Percentiles rank a stretch among this genome's conserved stretches.
phyloP scores from a whole-genome alignment of 768 basidiomycete genomes.

The Russula ochroleuca region DNA sequence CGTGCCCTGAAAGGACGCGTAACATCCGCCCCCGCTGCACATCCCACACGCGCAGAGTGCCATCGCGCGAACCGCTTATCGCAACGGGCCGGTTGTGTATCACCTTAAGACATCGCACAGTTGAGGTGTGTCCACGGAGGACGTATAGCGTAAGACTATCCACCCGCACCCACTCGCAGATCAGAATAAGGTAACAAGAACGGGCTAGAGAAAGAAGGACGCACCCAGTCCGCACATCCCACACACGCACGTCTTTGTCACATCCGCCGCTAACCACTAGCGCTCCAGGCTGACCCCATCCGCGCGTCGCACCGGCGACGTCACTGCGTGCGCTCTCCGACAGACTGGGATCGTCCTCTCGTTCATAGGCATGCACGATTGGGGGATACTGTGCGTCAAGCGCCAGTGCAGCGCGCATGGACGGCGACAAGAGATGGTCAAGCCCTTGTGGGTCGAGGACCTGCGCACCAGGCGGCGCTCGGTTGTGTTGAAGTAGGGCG shows the following conservation, averaged over 20 bases:
- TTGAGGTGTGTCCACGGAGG: conserved; percentile 81
- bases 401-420: conserved; percentile 50
- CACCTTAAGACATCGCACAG: conserved; percentile 86
- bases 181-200: neutral
- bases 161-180: neutral
- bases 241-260: conserved; percentile 86
- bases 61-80: conserved; percentile 85
- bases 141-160: conserved; percentile 41
- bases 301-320: conserved; percentile 63
- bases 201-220: conserved; percentile 29
- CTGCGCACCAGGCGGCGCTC: conserved; percentile 22
- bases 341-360: neutral
- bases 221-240: conserved; percentile 84
- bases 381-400: conserved; percentile 33
- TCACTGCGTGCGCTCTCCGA: conserved; percentile 36
- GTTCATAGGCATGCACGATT: neutral
- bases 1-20: conserved; percentile 69
- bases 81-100: conserved; percentile 84
- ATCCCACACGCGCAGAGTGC: conserved; percentile 89
- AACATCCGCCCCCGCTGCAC: conserved; percentile 71
- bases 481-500: conserved; percentile 20
- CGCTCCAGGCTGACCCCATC: conserved; percentile 84
- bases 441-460: conserved; percentile 17
- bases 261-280: conserved; percentile 91
- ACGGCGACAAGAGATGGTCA: conserved; percentile 36